Conservation (phyloP, 2,329 filamentous ascomycete genomes). For the Biscogniauxia mediterranea region DNA sequence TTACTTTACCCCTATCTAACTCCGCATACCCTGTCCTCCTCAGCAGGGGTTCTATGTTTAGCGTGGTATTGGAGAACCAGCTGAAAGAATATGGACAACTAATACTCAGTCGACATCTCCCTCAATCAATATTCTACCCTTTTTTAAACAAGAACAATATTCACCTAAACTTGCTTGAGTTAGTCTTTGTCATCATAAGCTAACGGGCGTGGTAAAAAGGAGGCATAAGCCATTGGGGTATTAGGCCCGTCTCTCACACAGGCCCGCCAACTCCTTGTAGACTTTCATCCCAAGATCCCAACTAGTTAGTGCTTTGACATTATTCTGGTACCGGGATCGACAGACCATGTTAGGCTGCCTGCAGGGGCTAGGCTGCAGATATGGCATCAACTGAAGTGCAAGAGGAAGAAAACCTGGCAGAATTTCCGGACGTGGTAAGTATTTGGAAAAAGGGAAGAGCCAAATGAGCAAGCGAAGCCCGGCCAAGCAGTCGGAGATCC, state of each 20-base stretch:
- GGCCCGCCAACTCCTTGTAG: slow-evolving; percentile 19
- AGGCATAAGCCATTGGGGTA: slow-evolving; percentile 12
- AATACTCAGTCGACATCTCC: background rate
- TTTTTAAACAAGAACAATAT: background rate
- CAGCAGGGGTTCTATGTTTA: background rate
- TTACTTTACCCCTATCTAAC: background rate
- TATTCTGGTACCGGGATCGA: slow-evolving; percentile 28
- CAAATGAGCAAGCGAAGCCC: slow-evolving; percentile 12
- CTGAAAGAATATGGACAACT: background rate
- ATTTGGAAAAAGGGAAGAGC: slow-evolving; percentile 23
- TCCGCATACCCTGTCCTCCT: background rate
- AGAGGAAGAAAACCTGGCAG: slow-evolving; percentile 7
- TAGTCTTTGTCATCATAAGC: background rate
- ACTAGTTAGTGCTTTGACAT: slow-evolving; percentile 19
- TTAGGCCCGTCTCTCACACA: slow-evolving; percentile 20
- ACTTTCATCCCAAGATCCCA: slow-evolving; percentile 22
- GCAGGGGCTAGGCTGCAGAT: slow-evolving; percentile 28
- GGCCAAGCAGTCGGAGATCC: slow-evolving; percentile 11
- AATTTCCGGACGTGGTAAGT: slow-evolving; percentile 18
- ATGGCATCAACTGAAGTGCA: slow-evolving; percentile 17
- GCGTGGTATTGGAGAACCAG: background rate
- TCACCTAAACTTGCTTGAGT: background rate
- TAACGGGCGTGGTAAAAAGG: slow-evolving; percentile 8
- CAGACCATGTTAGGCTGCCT: slow-evolving; percentile 20
- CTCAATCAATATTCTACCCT: background rate